A percentile compares a stretch with the other conserved stretches of the same genome.
Evolutionary conservation across 2,329 filamentous ascomycete species (phyloP).

Genomic region (Pyrenophora teres): DNA sequence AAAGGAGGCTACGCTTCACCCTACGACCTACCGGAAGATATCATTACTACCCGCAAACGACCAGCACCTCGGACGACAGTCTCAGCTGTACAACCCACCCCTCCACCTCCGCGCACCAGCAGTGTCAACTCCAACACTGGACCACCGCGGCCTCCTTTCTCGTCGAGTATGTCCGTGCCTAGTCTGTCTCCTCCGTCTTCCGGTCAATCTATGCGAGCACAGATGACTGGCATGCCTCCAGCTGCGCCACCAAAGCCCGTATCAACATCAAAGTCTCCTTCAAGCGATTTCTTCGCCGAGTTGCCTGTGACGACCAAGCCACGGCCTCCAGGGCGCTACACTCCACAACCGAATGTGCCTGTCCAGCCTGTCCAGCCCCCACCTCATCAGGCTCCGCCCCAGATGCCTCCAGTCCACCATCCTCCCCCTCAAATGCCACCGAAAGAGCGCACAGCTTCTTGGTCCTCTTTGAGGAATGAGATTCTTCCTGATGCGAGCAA

Average conservation of each 20-base stretch:
- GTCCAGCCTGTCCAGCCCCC: slow-evolving; percentile 36
- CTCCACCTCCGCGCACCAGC: slow-evolving; percentile 64
- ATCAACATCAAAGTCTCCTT: slow-evolving; percentile 33
- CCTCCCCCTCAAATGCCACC: slow-evolving; percentile 31
- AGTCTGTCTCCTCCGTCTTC: slow-evolving; percentile 50
- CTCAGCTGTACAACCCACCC: slow-evolving; percentile 48
- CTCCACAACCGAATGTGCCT: slow-evolving; percentile 40
- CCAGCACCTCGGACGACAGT: slow-evolving; percentile 35
- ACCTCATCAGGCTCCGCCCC: slow-evolving; percentile 24
- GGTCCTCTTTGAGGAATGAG: slow-evolving; percentile 45
- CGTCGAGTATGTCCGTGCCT: slow-evolving; percentile 40
- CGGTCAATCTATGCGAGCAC: slow-evolving; percentile 43
- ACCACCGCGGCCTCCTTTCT: slow-evolving; percentile 27
- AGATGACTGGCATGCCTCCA: slow-evolving; percentile 37
- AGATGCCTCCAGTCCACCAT: slow-evolving; percentile 12
- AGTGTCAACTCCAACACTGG: slow-evolving; percentile 54
- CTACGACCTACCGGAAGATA: slow-evolving; percentile 91
- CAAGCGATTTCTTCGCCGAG: slow-evolving; percentile 55
- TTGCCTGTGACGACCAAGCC: slow-evolving; percentile 52
- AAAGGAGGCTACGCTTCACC: slow-evolving; percentile 93
- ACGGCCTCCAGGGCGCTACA: slow-evolving; percentile 46
- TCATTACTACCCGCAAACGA: slow-evolving; percentile 72
- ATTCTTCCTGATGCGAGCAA: slow-evolving; percentile 36
- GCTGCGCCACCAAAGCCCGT: slow-evolving; percentile 32
- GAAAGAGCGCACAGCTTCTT: slow-evolving; percentile 44